Evolutionary conservation across 2,329 filamentous ascomycete species (phyloP).

Genomic region (Claviceps quebecensis): DNA sequence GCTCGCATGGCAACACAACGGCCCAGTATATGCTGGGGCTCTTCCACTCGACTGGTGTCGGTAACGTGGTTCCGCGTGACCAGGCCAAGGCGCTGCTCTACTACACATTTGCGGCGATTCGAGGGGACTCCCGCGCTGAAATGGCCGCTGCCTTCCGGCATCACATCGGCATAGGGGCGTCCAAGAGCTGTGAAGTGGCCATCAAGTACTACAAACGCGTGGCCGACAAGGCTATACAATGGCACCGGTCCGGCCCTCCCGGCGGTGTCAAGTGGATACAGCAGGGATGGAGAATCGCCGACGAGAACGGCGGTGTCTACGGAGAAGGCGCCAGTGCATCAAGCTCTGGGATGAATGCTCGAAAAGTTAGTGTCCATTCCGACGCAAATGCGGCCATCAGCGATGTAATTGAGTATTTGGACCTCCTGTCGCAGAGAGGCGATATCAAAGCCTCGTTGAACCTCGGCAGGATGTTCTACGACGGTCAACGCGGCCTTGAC

Average conservation of each 20-base stretch:
- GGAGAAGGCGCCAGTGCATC: constrained; percentile 86
- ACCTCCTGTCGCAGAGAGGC: constrained; percentile 79
- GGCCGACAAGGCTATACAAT: constrained; percentile 81
- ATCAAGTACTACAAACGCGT: constrained; percentile 84
- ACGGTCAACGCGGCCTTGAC: constrained; percentile 63
- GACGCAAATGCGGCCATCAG: constrained; percentile 78
- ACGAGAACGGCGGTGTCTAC: constrained; percentile 84
- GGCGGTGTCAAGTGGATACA: constrained; percentile 66
- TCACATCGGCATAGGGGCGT: constrained; percentile 70
- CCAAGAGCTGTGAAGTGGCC: constrained; percentile 73
- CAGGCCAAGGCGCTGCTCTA: constrained; percentile 88
- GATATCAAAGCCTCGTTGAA: constrained; percentile 80
- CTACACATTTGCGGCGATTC: constrained; percentile 82
- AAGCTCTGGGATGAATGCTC: constrained; percentile 73
- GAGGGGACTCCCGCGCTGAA: constrained; percentile 70
- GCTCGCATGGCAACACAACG: constrained; percentile 69
- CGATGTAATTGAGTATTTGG: constrained; percentile 87
- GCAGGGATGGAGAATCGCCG: constrained; percentile 74
- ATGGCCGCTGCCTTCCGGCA: constrained; percentile 89
- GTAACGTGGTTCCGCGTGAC: constrained; percentile 64
- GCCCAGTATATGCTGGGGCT: constrained; percentile 93
- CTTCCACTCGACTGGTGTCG: constrained; percentile 89
- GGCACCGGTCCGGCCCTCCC: constrained; percentile 79
- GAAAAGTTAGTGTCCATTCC: constrained; percentile 57
- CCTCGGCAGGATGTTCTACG: constrained; percentile 75